These are phyloP conservation scores for Talaromyces stipitatus DNA, from an alignment of 495 filamentous ascomycete genomes.

Conservation along the genomic window DNA sequence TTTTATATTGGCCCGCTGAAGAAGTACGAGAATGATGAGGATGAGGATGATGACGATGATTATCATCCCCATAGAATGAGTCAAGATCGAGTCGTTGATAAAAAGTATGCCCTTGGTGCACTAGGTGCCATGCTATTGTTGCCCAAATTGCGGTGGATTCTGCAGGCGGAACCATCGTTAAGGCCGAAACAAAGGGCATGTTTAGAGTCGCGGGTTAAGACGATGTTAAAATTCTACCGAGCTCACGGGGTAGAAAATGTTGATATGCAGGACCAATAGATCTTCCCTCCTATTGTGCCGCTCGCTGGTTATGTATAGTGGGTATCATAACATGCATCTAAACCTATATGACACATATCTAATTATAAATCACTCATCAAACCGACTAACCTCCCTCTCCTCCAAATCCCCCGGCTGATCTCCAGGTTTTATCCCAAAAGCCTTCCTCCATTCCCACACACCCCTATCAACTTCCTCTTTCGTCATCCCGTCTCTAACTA, in stretches of 20 bases:
- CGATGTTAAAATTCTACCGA: not conserved
- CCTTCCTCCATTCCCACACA: constrained; percentile 73
- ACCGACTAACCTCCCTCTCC: constrained; percentile 6
- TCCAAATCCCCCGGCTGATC: constrained; percentile 5
- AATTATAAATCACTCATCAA: not conserved
- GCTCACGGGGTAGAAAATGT: not conserved
- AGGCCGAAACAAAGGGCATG: not conserved
- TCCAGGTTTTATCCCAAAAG: constrained; percentile 44
- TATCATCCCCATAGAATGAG: not conserved
- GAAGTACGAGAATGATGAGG: not conserved
- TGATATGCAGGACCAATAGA: not conserved
- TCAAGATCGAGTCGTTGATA: not conserved
- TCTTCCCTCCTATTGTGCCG: not conserved
- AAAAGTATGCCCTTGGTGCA: not conserved
- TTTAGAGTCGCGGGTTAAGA: not conserved
- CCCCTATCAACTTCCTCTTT: constrained; percentile 72
- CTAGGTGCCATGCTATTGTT: not conserved
- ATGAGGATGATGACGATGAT: not conserved
- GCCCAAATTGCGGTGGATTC: not conserved
- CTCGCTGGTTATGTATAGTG: not conserved
- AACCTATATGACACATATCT: not conserved
- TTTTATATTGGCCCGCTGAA: not conserved
- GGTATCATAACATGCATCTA: not conserved
- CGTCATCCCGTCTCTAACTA: constrained; percentile 76
- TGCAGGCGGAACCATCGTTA: not conserved